Base-by-base conservation (phyloP, 78 protist species). In the Tieghemostelium lacteum region DNA sequence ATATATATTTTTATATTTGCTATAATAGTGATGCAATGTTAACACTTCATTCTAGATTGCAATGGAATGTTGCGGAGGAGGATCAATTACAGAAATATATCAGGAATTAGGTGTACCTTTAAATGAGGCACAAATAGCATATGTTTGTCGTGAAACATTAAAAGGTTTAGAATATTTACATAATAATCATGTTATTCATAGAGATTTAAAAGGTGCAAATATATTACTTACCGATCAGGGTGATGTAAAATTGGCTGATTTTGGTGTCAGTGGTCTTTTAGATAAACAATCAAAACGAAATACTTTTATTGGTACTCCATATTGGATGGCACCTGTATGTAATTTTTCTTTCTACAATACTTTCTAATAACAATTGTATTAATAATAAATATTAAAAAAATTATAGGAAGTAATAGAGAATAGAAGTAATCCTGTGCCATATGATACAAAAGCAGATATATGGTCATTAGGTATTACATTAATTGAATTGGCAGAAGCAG, bases 171-270 rank as follows among this genome's bases (percentile, higher is more conserved):
- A 66, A 24, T 96, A 95, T 88, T 75, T 96, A 57, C 96, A 96
- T 70, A 66, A 40, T n/a, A 86, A 75, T 39, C 87, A 87, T 45
- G 65, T 93, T 3, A 75, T 92, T 63, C 96, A 94, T 74, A 50
- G 96, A 17, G 96, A 94, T 72, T 77, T 94, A 49, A 94, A 94
- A 66, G 95, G 96, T 19, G 96, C 95, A 33, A 93, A 93, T 50
- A 80, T 91, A n/a, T 52, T 91, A 20, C 64, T 91, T 7, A 91
- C 88, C 8, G 88, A 80, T 10, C 10, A 14, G 20, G 94, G 94
- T 73, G 94, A 91, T 40, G 86, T 91, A 5, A 91, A 91, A 54
- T 61, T 91, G 42, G 94, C 92, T 16, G 94, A 77, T 67, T 91
- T 88, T 65, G 94, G 93, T 67, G 93, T 75, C 6, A 58, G 73